Percentiles rank a stretch among this genome's conserved stretches.
Evolutionary conservation across 2,329 filamentous ascomycete genomes (phyloP).

Genomic region (Ploettnerulaceae sp.): DNA sequence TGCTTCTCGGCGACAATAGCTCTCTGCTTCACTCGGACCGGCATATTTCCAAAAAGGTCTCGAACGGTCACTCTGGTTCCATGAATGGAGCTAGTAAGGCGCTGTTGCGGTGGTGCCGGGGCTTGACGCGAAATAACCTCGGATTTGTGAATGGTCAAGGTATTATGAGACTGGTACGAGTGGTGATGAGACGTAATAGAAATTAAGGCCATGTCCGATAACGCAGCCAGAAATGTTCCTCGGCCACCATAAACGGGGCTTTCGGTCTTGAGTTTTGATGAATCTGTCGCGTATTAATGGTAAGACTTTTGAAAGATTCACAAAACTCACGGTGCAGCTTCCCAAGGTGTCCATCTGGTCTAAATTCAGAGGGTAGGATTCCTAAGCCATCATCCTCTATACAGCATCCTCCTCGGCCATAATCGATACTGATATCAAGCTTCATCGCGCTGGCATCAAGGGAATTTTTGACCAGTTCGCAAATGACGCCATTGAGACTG

Average conservation of each 20-base stretch:
- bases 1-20: conserved; percentile 48
- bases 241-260: conserved; percentile 56
- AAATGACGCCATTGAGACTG: conserved; percentile 64
- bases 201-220: conserved; percentile 71
- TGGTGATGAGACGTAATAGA: conserved; percentile 69
- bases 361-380: conserved; percentile 69
- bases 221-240: conserved; percentile 72
- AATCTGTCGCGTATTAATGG: conserved; percentile 50
- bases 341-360: conserved; percentile 62
- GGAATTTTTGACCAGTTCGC: conserved; percentile 74
- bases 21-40: conserved; percentile 81
- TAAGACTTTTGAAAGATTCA: conserved; percentile 6
- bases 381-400: conserved; percentile 83
- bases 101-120: conserved; percentile 55
- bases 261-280: conserved; percentile 61
- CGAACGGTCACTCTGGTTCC: conserved; percentile 74
- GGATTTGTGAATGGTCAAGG: conserved; percentile 66
- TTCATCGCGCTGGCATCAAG: conserved; percentile 72
- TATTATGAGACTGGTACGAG: conserved; percentile 55
- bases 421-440: conserved; percentile 69
- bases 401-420: conserved; percentile 66
- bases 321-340: conserved; percentile 62
- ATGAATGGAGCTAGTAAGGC: conserved; percentile 50
- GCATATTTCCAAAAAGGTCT: conserved; percentile 85
- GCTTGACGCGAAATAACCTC: conserved; percentile 57